Evolutionary conservation across 176 grass and related monocot genomes (phyloP).

Genomic region (Cymbopogon citratus): DNA sequence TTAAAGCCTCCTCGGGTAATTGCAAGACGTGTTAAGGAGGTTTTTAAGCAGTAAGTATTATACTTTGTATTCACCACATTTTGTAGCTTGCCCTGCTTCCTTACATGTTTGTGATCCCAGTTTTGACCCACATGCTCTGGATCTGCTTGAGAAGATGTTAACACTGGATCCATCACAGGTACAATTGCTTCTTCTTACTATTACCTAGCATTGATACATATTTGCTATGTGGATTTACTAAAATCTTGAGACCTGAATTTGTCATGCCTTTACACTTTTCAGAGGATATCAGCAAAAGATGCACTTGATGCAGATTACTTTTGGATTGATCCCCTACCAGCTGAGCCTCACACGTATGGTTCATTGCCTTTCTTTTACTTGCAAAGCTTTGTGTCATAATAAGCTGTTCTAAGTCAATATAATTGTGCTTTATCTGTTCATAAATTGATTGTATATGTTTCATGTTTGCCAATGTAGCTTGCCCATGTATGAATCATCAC

Average conservation of each 20-base stretch:
- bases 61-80: constrained; percentile 28
- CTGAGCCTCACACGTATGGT: constrained; percentile 63
- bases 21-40: constrained; percentile 72
- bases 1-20: constrained; percentile 62
- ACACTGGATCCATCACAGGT: constrained; percentile 73
- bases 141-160: constrained; percentile 85
- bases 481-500: constrained; percentile 75
- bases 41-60: constrained; percentile 80
- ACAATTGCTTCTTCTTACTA: not conserved
- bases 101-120: constrained; percentile 28
- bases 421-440: not conserved
- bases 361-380: not conserved
- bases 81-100: constrained; percentile 9
- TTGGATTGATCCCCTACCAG: constrained; percentile 80
- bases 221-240: constrained; percentile 3
- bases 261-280: constrained; percentile 14
- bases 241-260: constrained; percentile 23
- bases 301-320: constrained; percentile 95
- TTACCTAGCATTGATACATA: not conserved
- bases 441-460: not conserved
- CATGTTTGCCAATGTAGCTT: constrained; percentile 41
- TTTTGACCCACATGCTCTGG: constrained; percentile 81
- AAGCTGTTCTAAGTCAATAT: not conserved
- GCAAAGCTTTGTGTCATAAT: not conserved
- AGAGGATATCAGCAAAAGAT: constrained; percentile 91